Base-by-base conservation (phyloP, 2,329 filamentous ascomycete species). In the Aspergillus intermedius region DNA sequence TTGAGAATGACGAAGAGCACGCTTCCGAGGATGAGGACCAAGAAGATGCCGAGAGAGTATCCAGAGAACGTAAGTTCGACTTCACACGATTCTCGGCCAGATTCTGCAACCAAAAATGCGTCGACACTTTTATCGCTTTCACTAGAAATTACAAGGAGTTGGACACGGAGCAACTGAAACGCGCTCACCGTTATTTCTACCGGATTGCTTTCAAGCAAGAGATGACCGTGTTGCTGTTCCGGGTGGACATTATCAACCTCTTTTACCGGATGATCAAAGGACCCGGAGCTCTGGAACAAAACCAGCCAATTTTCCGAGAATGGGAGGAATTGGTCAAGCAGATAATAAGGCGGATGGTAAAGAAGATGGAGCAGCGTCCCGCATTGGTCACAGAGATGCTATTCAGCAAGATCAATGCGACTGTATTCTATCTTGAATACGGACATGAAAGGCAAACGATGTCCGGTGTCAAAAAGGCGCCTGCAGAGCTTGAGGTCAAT, bases 181-280 rank as follows among this genome's bases (percentile, higher is more conserved):
- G 93, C 5, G 86, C 86, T 10, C 93, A 97, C 70, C 86, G 93
- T 5, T 98, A 91, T 67, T 91, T 98, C 62, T 94, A 97, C 62
- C 85, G 91, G 0, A 78, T 95, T 9, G 90, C 90, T 0, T 97
- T 97, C 75, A 98, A 97, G 71, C 87, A 95, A 67, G 88, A 96
- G 42, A 84, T 93, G 74, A 84, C 84, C 49, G 84, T 96, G 19
- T 81, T 96, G 72, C 77, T 98, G 1, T 97, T 90, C 69, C 83
- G 91, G 8, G 81, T 95, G 4, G 93, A 97, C 64, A 95, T 96
- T 32, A 82, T 98, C 42, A 83, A 87, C 40, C 77, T 97, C 1
- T 84, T 98, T 44, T 84, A 95, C 64, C 86, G 83, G 62, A 91
- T 98, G 82, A 86, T 97, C 67, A 94, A 94, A 65, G 91, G 91